Evolutionary conservation across 2,329 filamentous ascomycete genomes (phyloP), one percentile per base, ranked within the genome.

Genomic region (Ophiostoma sp.): DNA sequence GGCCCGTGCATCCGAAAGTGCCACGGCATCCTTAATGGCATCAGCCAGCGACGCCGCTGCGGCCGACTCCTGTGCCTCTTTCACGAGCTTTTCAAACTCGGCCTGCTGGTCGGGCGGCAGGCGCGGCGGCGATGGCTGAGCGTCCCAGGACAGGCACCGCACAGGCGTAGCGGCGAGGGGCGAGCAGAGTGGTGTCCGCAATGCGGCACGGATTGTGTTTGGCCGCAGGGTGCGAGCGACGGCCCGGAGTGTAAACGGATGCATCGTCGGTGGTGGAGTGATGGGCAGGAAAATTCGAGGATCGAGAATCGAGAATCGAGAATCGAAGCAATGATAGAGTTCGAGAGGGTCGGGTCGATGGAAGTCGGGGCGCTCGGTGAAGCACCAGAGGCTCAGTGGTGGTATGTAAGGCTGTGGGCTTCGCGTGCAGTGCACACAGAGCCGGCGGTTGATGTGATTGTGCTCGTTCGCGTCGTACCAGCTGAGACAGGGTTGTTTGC

Each of bases 31-130:
- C 40, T 55, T 66, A 38, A 69, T 42, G 1, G 69, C 70, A 3
- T 72, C 70, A 0, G 71, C 70, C 38, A 72, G 64, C 38, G 68
- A 69, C 9, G 69, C 70, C 7, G 71, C 71, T 1, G 70, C 69
- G 0, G 66, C 49, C 8, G 81, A 80, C 4, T 80, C 80, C 71
- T 81, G 76, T 69, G 84, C 85, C 45, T 79, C 83, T 73, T 86
- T 86, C 76, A 97, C 93, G 4, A 98, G 89, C 58, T 88, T 85
- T 79, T 97, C 93, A 77, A 95, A 97, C 72, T 96, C 86, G 76
- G 93, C 91, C 81, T 97, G 93, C 74, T 97, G 89, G 78, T 91
- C 88, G 74, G 92, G 88, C 6, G 94, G 92, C 11, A 98, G 91
- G 65, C 92, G 90, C 0, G 92, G 93, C 16, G 95, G 95, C 7